Percentiles rank a stretch among this genome's conserved stretches.
These are phyloP conservation scores for Pisolithus sp. DNA, from an alignment of 768 basidiomycete genomes.

Conservation along the genomic window DNA sequence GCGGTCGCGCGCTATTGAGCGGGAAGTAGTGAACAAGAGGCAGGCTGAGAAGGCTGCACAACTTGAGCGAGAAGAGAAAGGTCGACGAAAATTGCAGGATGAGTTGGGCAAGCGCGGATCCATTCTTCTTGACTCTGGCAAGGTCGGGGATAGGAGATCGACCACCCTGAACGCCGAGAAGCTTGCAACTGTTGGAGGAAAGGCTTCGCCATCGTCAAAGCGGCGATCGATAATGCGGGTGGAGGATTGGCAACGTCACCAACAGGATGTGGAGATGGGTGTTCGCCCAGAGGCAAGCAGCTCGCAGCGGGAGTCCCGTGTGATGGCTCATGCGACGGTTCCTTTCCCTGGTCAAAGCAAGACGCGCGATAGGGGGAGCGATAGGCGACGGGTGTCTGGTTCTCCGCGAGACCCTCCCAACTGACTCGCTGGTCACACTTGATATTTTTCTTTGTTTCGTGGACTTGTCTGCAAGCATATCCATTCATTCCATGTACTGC, in stretches of 20 bases:
- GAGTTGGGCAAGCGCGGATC: slow-evolving; percentile 33
- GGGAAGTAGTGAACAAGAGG: slow-evolving; percentile 62
- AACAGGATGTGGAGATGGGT: slow-evolving; percentile 41
- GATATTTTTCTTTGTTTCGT: neutral
- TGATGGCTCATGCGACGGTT: slow-evolving; percentile 17
- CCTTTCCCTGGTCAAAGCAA: slow-evolving; percentile 28
- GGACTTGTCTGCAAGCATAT: neutral
- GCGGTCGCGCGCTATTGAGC: slow-evolving; percentile 64
- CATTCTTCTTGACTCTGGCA: slow-evolving; percentile 26
- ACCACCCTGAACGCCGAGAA: slow-evolving; percentile 50
- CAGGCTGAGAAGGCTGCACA: slow-evolving; percentile 63
- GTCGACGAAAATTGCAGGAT: slow-evolving; percentile 39
- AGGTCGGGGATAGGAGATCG: slow-evolving; percentile 32
- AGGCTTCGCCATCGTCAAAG: slow-evolving; percentile 41
- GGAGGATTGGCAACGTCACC: slow-evolving; percentile 78
- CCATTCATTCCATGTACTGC: neutral
- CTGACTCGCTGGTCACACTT: slow-evolving; percentile 9
- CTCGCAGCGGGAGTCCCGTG: slow-evolving; percentile 20
- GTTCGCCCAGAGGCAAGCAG: slow-evolving; percentile 20
- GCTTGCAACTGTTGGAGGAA: slow-evolving; percentile 38
- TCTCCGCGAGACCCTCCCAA: slow-evolving; percentile 37
- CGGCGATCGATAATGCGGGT: slow-evolving; percentile 74
- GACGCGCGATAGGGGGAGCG: slow-evolving; percentile 15
- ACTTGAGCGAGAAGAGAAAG: slow-evolving; percentile 44
- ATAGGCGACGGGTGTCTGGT: slow-evolving; percentile 26